Percentiles rank a stretch among this genome's conserved stretches.
These are phyloP conservation scores for Parastagonospora avenae DNA, from an alignment of 2,329 filamentous ascomycete genomes.

Conservation along the genomic window DNA sequence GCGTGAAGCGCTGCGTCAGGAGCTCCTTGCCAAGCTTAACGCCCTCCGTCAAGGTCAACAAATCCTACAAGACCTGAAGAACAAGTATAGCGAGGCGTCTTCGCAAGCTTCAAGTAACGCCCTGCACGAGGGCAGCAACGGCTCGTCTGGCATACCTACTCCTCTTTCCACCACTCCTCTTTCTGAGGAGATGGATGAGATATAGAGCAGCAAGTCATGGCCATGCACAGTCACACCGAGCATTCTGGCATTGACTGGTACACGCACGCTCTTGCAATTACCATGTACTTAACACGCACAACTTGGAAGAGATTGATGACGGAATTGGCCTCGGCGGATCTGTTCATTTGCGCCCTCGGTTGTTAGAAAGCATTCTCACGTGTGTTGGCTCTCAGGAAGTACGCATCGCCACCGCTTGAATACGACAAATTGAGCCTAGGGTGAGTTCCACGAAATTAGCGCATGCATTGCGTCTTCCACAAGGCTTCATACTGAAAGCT, in stretches of 20 bases:
- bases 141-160: constrained; percentile 1
- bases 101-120: not conserved
- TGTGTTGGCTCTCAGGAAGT: too few relatives aligned
- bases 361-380: too few relatives aligned
- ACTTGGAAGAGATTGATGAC: too few relatives aligned
- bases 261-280: not conserved
- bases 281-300: not conserved
- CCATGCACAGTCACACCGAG: not conserved
- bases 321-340: too few relatives aligned
- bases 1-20: constrained; percentile 13
- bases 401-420: too few relatives aligned
- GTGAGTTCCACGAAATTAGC: too few relatives aligned
- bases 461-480: too few relatives aligned
- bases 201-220: not conserved
- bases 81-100: constrained; percentile 14
- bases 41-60: constrained; percentile 17
- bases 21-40: constrained; percentile 11
- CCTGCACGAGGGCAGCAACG: not conserved
- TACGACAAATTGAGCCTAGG: too few relatives aligned
- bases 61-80: constrained; percentile 19
- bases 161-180: constrained; percentile 1
- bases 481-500: too few relatives aligned
- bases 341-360: too few relatives aligned
- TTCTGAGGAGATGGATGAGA: constrained; percentile 10
- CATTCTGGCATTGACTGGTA: not conserved